Base-by-base conservation (phyloP, 2,329 filamentous ascomycete species). In the Beauveria medogensis region DNA sequence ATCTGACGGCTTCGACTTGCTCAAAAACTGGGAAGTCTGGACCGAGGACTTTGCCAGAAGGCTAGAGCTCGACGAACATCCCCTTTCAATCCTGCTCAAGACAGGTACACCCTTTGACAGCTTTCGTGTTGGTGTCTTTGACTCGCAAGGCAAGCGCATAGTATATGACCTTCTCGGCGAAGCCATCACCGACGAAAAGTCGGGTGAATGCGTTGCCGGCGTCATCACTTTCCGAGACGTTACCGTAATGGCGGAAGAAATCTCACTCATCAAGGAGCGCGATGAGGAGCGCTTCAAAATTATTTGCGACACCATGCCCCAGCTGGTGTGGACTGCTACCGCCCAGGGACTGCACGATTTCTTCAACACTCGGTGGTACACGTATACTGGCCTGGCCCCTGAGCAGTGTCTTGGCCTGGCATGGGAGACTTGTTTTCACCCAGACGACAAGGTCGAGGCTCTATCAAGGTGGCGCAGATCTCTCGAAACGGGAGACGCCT, bases 361-460 rank as follows among this genome's bases (percentile, higher is more conserved):
- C 73, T 92, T 87, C 71, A 90, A 88, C 62, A 82, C 84, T 52
- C 78, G 86, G n/a, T 93, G 89, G 88, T 90, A 90, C 67, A 81
- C 84, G n/a, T 92, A 90, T 67, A 92, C 90, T 0, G 88, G 90
- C 0, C 72, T 91, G 26, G 80, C 79, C 0, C 77, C 79, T 10
- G 82, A 88, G 50, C 76, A 86, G 10, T 89, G 84, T 28, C 65
- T 88, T 2, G 88, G 88, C 0, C 68, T 77, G 34, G 81, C 81
- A 2, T 91, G 88, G 87, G 75, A 78, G 66, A 73, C 78, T 3
- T 80, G 84, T 0, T 88, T 91, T 64, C 89, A 92, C 66, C 82
- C 83, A 0, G 89, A 92, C 30, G 89, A 92, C 64, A 77, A 88
- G 71, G 66, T 74, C 0, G 76, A 80, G n/a, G 81, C 84, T 0